Percentiles rank a stretch among this genome's conserved stretches.
These are phyloP conservation scores for Rhodotorula paludigena DNA, from an alignment of 768 basidiomycete species.

Conservation along the genomic window DNA sequence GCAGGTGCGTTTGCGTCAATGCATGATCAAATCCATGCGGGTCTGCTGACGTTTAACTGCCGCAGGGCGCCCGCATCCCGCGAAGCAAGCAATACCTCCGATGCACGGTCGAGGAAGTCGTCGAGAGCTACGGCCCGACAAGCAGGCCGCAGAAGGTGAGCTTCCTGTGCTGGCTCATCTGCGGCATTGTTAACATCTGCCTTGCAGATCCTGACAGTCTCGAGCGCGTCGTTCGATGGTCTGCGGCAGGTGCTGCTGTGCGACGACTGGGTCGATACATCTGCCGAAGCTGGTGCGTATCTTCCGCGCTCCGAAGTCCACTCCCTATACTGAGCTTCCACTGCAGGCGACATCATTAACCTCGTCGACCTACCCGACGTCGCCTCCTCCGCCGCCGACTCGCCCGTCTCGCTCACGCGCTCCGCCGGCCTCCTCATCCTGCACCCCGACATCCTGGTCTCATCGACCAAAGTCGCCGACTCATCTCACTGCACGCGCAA, in stretches of 20 bases:
- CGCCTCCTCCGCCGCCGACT: constrained; percentile 40
- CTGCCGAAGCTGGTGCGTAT: constrained; percentile 57
- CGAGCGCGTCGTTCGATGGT: constrained; percentile 46
- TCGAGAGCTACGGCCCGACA: constrained; percentile 43
- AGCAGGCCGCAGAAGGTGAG: constrained; percentile 6
- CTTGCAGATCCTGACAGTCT: constrained; percentile 56
- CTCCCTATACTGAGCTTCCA: background rate
- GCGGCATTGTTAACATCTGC: background rate
- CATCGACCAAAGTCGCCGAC: constrained; percentile 80
- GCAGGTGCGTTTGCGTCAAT: background rate
- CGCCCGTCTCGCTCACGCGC: constrained; percentile 44
- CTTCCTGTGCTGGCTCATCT: background rate
- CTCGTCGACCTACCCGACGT: constrained; percentile 57
- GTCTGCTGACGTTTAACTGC: background rate
- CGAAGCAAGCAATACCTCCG: constrained; percentile 53
- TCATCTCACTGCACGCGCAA: constrained; percentile 77
- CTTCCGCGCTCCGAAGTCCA: background rate
- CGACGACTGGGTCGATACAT: constrained; percentile 72
- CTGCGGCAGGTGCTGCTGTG: constrained; percentile 57
- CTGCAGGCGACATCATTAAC: constrained; percentile 72
- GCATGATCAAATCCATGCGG: background rate
- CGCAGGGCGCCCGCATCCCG: background rate
- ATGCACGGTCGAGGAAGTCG: constrained; percentile 56
- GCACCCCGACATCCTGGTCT: constrained; percentile 86
- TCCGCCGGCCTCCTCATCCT: constrained; percentile 56